phyloP scores from a whole-genome alignment of 2,329 filamentous ascomycete genomes.

The Sphaerulina musiva region DNA sequence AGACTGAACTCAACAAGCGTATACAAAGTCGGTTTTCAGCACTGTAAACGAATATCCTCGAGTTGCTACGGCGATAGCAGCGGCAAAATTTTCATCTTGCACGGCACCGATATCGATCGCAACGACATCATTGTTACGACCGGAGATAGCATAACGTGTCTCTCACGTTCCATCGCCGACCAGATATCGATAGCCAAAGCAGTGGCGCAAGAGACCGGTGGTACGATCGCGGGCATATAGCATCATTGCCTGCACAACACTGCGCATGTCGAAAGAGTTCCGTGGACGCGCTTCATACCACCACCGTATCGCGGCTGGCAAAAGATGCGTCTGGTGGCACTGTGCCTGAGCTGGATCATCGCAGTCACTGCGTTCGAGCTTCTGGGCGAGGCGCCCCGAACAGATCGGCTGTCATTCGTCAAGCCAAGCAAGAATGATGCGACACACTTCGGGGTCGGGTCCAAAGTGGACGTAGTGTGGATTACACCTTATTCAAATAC shows the following conservation, averaged over 20 bases:
- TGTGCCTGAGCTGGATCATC: background rate
- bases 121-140: background rate
- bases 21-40: no score
- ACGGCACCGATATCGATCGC: background rate
- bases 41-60: no score
- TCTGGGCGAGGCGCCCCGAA: background rate
- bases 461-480: conserved; percentile 9
- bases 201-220: background rate
- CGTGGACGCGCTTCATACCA: background rate
- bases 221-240: no score
- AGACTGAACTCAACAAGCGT: no score
- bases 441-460: conserved; percentile 4
- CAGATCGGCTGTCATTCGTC: background rate
- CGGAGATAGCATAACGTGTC: background rate
- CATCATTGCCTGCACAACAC: no score
- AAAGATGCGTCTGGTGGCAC: background rate
- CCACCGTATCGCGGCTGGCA: background rate
- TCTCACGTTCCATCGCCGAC: background rate
- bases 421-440: conserved; percentile 4
- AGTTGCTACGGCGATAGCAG: no score
- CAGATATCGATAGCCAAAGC: background rate
- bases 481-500: conserved; percentile 8
- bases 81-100: background rate
- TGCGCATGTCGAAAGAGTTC: background rate
- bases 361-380: background rate